Evolutionary conservation across 306 rosid genomes (phyloP), one percentile per base, ranked within the genome.

Genomic region (Macrotyloma uniflorum): DNA sequence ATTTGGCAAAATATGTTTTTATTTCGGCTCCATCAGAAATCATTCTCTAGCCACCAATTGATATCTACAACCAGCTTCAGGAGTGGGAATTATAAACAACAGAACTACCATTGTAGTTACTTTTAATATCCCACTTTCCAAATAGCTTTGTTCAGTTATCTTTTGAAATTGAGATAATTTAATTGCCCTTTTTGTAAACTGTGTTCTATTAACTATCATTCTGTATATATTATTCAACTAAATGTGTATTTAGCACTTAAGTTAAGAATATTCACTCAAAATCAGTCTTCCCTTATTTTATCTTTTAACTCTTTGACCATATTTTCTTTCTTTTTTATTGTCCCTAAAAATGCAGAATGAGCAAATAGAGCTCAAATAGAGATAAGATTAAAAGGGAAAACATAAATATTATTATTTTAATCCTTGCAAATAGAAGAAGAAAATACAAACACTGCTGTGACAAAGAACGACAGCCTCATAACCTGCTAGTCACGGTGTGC

Each of bases 401-500:
- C 23, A 23, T 46, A 57, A 16, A 33, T 15, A 40, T 73, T 20
- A 40, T 73, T 20, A 33, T 55, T 55, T 18, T 63, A 47, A 42
- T 66, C 43, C 76, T 35, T 32, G 35, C 18, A 62, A 67, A 42
- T 11, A 54, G 49, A 57, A 64, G 55, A 51, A 58, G 14, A 63
- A 72, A 55, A 54, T 30, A 64, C 71, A 40, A 32, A 64, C 64
- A 53, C 46, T 51, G 61, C 57, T 57, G 28, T 19, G 20, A 78
- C 46, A 50, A 53, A 68, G 64, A 40, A 49, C 4, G 51, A 33
- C 26, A 74, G 51, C 67, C 81, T 67, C 67, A 55, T 33, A 51
- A 73, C 70, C 74, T 61, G 67, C 70, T 53, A 64, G 74, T 75
- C 42, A 47, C 70, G 10, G 32, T 47, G 78, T 26, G 62, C 78